phyloP scores from a whole-genome alignment of 2,329 filamentous ascomycete species.

The Chaetomium sp. region DNA sequence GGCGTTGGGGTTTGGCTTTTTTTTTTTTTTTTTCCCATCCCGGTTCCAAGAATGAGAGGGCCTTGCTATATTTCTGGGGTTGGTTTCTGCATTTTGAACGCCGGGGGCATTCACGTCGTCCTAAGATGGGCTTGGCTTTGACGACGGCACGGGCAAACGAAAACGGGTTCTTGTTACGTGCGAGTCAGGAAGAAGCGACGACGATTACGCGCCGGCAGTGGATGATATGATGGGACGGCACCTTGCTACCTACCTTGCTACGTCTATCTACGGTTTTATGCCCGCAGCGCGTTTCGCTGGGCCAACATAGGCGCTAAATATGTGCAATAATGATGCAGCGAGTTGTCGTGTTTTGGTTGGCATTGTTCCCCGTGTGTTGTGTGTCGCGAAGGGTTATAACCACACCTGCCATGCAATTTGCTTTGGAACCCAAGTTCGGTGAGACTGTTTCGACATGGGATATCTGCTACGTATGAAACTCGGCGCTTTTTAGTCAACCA shows the following conservation, averaged over 20 bases:
- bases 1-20: slow-evolving; percentile 41
- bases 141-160: slow-evolving; percentile 16
- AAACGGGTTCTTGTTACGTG: slow-evolving; percentile 14
- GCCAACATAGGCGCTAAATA: slow-evolving; percentile 19
- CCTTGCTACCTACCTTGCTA: slow-evolving; percentile 3
- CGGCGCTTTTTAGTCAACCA: no score
- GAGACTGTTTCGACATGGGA: no score
- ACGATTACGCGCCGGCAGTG: slow-evolving; percentile 4
- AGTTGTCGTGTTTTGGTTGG: not conserved
- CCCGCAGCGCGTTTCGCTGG: slow-evolving; percentile 6
- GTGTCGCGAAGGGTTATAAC: not conserved
- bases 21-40: slow-evolving; percentile 11
- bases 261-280: slow-evolving; percentile 20
- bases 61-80: slow-evolving; percentile 10
- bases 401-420: not conserved
- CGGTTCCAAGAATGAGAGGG: slow-evolving; percentile 34
- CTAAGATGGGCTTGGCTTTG: slow-evolving; percentile 5
- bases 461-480: not conserved
- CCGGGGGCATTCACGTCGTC: slow-evolving; percentile 12
- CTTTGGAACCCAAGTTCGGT: not conserved
- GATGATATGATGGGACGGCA: slow-evolving; percentile 15
- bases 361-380: not conserved
- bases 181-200: not conserved
- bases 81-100: slow-evolving; percentile 18
- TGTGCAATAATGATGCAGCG: slow-evolving; percentile 20